These are phyloP conservation scores for Aspergillus hortae DNA, from an alignment of 2,329 filamentous ascomycete genomes.

Conservation along the genomic window DNA sequence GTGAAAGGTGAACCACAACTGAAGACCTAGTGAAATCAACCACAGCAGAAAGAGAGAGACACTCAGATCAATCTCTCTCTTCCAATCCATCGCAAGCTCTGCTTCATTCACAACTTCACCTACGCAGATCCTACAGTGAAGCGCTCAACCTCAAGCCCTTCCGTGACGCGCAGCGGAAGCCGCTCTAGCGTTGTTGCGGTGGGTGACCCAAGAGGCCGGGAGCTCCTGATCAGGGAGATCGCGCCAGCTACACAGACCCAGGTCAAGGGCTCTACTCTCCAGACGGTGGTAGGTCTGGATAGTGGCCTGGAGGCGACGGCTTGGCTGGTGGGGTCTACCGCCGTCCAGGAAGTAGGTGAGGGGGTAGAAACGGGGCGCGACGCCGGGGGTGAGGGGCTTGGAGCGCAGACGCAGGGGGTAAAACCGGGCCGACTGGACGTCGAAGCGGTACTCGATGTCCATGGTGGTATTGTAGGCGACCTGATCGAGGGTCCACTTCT, in stretches of 20 bases:
- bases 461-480: slow-evolving; percentile 26
- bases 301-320: slow-evolving; percentile 9
- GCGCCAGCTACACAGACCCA: slow-evolving; percentile 15
- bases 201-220: slow-evolving; percentile 13
- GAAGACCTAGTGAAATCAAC: too few relatives aligned
- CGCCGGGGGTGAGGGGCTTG: slow-evolving; percentile 10
- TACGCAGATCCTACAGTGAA: too few relatives aligned
- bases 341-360: slow-evolving; percentile 19
- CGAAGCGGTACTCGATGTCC: slow-evolving; percentile 14
- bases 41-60: too few relatives aligned
- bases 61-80: too few relatives aligned
- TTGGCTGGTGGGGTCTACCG: slow-evolving; percentile 8
- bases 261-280: slow-evolving; percentile 9
- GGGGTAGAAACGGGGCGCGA: slow-evolving; percentile 10
- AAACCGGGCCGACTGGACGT: background rate
- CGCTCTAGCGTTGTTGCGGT: background rate
- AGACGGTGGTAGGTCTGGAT: slow-evolving; percentile 16
- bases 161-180: background rate
- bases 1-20: too few relatives aligned
- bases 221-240: slow-evolving; percentile 14
- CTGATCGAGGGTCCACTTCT: slow-evolving; percentile 20
- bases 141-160: background rate
- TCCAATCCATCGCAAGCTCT: too few relatives aligned
- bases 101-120: background rate
- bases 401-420: slow-evolving; percentile 14